These are phyloP conservation scores for Begonia masoniana DNA, from an alignment of 306 rosid genomes.

Conservation along the genomic window DNA sequence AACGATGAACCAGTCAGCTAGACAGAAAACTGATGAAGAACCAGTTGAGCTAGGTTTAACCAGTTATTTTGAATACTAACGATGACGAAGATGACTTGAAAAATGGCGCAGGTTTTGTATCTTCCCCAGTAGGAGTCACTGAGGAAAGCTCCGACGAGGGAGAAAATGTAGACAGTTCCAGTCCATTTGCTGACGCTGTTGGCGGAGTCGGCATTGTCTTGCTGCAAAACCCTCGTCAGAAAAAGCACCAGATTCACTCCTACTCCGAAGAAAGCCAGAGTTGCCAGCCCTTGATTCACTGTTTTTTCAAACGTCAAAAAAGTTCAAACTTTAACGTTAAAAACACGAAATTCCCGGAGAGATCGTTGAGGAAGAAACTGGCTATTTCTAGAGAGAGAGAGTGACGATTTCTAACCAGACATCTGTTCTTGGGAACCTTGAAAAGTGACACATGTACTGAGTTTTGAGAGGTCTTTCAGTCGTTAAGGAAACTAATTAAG, in stretches of 20 bases:
- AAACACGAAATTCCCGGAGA: no score
- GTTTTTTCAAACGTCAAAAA: conserved; percentile 17
- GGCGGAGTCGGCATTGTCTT: conserved; percentile 79
- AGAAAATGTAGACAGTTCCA: conserved; percentile 84
- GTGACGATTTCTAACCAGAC: not conserved
- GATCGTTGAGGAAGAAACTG: no score
- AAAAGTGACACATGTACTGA: no score
- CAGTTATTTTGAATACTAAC: conserved; percentile 29
- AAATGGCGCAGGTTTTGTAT: conserved; percentile 74
- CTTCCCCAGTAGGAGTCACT: conserved; percentile 98
- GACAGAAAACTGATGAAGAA: no score
- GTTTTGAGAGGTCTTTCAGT: no score
- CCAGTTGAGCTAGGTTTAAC: no score
- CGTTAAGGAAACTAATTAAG: no score
- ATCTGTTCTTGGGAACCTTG: not conserved
- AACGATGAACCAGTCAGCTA: no score
- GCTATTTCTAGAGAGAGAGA: no score
- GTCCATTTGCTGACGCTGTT: conserved; percentile 96
- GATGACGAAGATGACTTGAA: conserved; percentile 71
- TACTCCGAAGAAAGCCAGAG: conserved; percentile 84
- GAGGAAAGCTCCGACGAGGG: conserved; percentile 96
- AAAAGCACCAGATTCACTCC: conserved; percentile 92
- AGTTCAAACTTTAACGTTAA: conserved; percentile 1
- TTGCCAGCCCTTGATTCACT: conserved; percentile 94
- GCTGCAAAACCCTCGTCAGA: conserved; percentile 70